phyloP scores from a whole-genome alignment of 306 rosid genomes.

The Vicia faba region DNA sequence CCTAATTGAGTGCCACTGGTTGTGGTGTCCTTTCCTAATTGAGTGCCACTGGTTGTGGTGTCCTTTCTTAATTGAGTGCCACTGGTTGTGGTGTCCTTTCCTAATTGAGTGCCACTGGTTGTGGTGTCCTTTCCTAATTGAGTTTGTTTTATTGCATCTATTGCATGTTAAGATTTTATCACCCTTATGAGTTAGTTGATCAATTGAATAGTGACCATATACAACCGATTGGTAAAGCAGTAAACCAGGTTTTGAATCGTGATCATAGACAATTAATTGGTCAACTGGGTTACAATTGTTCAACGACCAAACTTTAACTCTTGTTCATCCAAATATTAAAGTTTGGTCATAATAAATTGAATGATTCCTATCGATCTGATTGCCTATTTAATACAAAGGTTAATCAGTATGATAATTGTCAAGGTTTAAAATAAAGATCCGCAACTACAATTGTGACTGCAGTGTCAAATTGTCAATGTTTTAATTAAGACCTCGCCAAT shows the following conservation, averaged over 20 bases:
- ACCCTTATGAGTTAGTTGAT: neutral
- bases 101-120: too few relatives aligned
- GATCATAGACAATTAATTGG: neutral
- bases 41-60: neutral
- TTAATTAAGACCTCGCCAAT: neutral
- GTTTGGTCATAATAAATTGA: neutral
- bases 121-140: neutral
- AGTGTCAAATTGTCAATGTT: neutral
- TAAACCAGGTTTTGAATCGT: neutral
- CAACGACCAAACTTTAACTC: neutral
- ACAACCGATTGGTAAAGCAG: neutral
- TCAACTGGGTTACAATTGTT: neutral
- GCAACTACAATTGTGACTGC: neutral
- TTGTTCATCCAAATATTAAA: neutral
- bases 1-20: neutral
- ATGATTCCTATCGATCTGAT: neutral
- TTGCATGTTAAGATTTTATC: neutral
- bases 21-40: neutral
- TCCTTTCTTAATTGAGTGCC: too few relatives aligned
- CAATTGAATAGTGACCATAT: neutral
- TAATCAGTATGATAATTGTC: neutral
- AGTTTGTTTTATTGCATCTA: neutral
- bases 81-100: neutral
- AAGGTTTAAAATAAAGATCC: neutral
- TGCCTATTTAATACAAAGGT: neutral